Base-by-base conservation (phyloP, 495 filamentous ascomycete species). In the Penicillium daleae region DNA sequence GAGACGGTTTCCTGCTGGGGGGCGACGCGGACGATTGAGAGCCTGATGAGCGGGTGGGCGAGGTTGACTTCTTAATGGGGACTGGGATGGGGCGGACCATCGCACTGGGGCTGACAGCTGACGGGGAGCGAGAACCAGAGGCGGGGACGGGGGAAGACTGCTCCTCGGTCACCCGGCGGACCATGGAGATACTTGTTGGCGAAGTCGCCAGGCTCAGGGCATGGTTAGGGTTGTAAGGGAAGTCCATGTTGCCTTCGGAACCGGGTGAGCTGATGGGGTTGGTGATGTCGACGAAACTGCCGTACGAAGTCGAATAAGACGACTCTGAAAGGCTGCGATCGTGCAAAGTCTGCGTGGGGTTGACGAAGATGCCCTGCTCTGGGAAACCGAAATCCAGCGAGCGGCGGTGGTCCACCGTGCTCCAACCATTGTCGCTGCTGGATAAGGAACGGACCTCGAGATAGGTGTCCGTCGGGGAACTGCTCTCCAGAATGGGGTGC, bases 351-450 rank as follows among this genome's bases (percentile, higher is more conserved):
- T 96, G 89, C 60, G 86, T 85, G 2, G 93, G 93, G 71, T 96
- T 95, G 77, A 93, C 92, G 60, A 96, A 92, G 57, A 90, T 85
- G 32, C 78, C 76, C 50, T 77, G 74, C 50, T 85, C 78, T 15
- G 82, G 78, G 70, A 76, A 84, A 7, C 80, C 76, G 60, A 83
- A 77, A 66, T 81, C 73, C 73, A 86, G 64, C 71, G 87, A 71
- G 74, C 82, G 71, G 68, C 80, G 80, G 59, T 84, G 80, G 62
- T 94, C 90, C 19, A 95, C 85, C 24, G 85, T 82, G 49, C 82
- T 85, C 93, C 92, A 97, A 40, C 91, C 91, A 71, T 91, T 90
- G 64, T 96, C 92, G 73, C 90, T 93, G 63, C 86, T 85, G 12
- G 91, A 91, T 63, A 95, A 78, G 15, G 93, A 97, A 27, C 92